These are phyloP conservation scores for Leucosporidium scottii DNA, from an alignment of 768 basidiomycete species.

Conservation along the genomic window DNA sequence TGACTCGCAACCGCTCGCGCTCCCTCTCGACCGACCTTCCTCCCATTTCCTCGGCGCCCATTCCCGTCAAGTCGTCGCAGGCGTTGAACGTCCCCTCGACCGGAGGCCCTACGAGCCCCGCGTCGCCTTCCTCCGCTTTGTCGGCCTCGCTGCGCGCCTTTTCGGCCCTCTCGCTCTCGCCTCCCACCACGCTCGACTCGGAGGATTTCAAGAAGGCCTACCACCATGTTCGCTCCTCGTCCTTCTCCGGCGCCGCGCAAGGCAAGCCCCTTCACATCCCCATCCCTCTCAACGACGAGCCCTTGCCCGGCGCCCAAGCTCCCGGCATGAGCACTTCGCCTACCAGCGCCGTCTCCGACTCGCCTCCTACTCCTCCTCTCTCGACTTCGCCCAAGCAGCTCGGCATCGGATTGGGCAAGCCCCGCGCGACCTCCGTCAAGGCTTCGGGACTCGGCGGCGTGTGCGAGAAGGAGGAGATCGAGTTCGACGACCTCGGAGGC, in stretches of 20 bases:
- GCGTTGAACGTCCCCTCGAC: not conserved
- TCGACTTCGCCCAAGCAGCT: not conserved
- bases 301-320: not conserved
- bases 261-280: not conserved
- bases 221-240: slow-evolving; percentile 20
- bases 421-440: not conserved
- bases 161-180: slow-evolving; percentile 9
- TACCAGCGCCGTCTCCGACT: slow-evolving; percentile 2
- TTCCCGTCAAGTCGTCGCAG: not conserved
- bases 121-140: slow-evolving; percentile 9
- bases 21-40: not conserved
- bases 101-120: not conserved
- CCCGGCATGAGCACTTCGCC: slow-evolving; percentile 12
- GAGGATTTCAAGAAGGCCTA: slow-evolving; percentile 27
- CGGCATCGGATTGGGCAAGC: not conserved
- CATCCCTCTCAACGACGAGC: not conserved
- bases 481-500: slow-evolving; percentile 3
- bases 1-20: not conserved
- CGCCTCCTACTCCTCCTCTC: not conserved
- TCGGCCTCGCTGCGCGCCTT: slow-evolving; percentile 22
- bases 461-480: slow-evolving; percentile 25
- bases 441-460: slow-evolving; percentile 18
- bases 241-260: not conserved
- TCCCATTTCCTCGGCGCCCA: not conserved
- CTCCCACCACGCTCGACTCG: slow-evolving; percentile 16